Base-by-base conservation (phyloP, 805 yeast species). In the Candida sphagnicola region DNA sequence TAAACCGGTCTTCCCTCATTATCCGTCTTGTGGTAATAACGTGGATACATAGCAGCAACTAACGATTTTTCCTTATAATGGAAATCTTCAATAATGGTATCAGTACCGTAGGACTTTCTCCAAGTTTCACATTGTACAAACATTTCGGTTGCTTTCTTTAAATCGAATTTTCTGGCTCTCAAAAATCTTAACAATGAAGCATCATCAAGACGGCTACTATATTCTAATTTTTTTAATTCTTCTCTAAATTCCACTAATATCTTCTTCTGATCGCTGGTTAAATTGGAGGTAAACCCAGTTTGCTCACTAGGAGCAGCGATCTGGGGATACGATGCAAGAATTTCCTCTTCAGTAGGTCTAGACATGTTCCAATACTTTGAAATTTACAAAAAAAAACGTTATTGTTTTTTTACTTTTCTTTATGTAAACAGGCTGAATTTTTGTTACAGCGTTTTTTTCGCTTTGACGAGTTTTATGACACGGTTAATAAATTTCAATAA, bases 1-100 rank as follows among this genome's bases (percentile, higher is more conserved):
- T 93, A 93, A 35, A 89, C 83, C 5, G 99, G 99, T 59, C 99
- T 84, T 36, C 99, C 99, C 47, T 93, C 99, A 54, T 75, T 86
- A 64, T 93, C 99, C 24, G 90, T 87, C 71, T 93, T 90, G 70
- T 93, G 98, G 65, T 93, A 93, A 69, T 90, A 93, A 67, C 90
- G 96, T 26, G 99, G 99, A 63, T 93, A 93, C 64, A 72, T 83
- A 57, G 78, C 74, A 45, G 96, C 96, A 48, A 90, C 96, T 35
- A 77, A 62, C 18, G 93, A 84, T 68, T 93, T 93, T 70, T 93
- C 99, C n/a, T 78, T 80, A 68, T 91, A 93, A 45, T 85, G 80
- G 75, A 91, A 93, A 58, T 88, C 96, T 50, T 74, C 70, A 55
- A 93, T 72, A 47, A 93, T 84, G 34, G 91, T 86, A 66, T 91